Conservation (phyloP, 371 early-diverging fungal genomes). For the Thermomucor indicae-seudaticae region DNA sequence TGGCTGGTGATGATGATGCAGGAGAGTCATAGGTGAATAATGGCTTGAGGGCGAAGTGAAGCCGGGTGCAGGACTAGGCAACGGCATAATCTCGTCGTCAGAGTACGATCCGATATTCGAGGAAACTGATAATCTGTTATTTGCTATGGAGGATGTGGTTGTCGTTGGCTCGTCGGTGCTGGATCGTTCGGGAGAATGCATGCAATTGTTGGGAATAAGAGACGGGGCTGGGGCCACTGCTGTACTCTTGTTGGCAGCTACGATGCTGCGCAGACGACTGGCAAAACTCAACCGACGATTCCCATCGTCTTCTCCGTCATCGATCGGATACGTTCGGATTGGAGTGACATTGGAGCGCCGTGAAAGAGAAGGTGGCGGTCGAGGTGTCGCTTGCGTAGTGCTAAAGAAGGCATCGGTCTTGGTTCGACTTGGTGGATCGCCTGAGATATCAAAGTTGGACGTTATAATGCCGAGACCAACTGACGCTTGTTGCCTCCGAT, state of each 20-base stretch:
- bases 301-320: neutral
- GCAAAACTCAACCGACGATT: constrained; percentile 11
- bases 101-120: constrained; percentile 8
- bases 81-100: constrained; percentile 25
- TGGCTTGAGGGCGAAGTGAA: constrained; percentile 5
- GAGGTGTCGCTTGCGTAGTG: constrained; percentile 24
- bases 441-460: constrained; percentile 8
- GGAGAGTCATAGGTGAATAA: neutral
- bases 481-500: constrained; percentile 27
- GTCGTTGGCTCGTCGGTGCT: constrained; percentile 1
- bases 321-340: neutral
- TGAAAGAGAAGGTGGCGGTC: constrained; percentile 29
- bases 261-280: constrained; percentile 25
- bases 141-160: neutral
- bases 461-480: constrained; percentile 37
- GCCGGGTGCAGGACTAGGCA: constrained; percentile 31
- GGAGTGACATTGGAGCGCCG: neutral
- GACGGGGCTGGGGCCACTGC: constrained; percentile 21
- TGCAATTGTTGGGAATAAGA: constrained; percentile 31
- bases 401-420: constrained; percentile 39
- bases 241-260: constrained; percentile 22
- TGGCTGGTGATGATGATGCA: constrained; percentile 2
- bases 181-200: constrained; percentile 3
- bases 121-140: no score
- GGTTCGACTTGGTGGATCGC: neutral